Percentiles rank a stretch among this genome's conserved stretches.
phyloP scores from a whole-genome alignment of 2,329 filamentous ascomycete species.

The Trichoderma simmonsii region DNA sequence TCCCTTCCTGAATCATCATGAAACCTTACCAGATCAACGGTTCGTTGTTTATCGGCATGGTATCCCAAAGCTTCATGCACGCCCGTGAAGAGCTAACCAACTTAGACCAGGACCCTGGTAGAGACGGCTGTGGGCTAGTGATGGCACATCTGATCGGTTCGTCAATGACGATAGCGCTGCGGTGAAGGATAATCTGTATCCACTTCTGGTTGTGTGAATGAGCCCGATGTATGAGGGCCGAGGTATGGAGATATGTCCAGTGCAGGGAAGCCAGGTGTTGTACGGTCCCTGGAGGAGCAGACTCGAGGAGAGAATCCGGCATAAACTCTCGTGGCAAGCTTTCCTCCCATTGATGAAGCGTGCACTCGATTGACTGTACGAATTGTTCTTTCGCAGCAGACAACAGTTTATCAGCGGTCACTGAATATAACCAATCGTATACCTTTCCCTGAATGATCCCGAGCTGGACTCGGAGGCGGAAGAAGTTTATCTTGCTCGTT shows the following conservation, averaged over 20 bases:
- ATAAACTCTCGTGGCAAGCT: background rate
- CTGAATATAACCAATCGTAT: background rate
- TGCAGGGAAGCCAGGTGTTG: background rate
- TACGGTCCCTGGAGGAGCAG: background rate
- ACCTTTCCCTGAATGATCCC: background rate
- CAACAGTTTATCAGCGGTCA: background rate
- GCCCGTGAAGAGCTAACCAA: background rate
- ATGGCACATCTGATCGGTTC: background rate
- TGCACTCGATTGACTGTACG: background rate
- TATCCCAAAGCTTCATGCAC: background rate
- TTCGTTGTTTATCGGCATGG: background rate
- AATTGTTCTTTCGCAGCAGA: background rate
- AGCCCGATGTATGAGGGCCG: background rate
- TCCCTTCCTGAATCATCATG: background rate
- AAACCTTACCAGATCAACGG: background rate
- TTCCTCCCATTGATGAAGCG: background rate
- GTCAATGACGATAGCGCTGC: background rate
- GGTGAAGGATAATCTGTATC: background rate
- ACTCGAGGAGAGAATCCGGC: background rate
- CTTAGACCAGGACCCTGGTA: background rate
- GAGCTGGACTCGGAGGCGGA: background rate
- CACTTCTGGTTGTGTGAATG: background rate
- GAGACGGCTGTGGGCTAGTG: background rate
- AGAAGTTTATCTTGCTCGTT: background rate
- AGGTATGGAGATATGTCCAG: background rate